Base-by-base conservation (phyloP, 2,329 filamentous ascomycete genomes). In the Furcasterigmium sp. region DNA sequence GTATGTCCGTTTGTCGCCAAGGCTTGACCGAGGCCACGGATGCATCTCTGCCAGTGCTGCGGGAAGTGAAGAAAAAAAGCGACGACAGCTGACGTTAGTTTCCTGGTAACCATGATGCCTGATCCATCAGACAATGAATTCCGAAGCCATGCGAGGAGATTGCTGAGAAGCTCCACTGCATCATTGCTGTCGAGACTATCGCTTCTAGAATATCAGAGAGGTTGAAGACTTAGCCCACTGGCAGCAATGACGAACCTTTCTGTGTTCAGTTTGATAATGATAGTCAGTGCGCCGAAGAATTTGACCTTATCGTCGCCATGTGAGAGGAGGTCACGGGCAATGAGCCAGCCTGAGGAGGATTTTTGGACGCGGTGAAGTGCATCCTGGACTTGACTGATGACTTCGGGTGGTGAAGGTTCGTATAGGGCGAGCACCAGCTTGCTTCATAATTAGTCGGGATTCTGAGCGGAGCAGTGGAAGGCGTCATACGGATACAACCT, bases 221-320 rank as follows among this genome's bases (percentile, higher is more conserved):
- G 10, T 23, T 7, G 26, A 43, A 23, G 28, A 29, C 30, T 13
- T n/a, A n/a, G n/a, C n/a, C n/a, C n/a, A n/a, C 19, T 13, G 4
- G 19, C 26, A 15, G 17, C 21, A 39, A 11, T 18, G n/a, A 56
- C 71, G 50, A 68, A 86, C 85, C 83, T 88, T 58, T 93, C 88
- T n/a, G 84, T 85, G 60, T 97, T 96, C 46, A 97, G 79, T 67
- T 97, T 98, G 54, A 97, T 82, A 40, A 89, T 94, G 52, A 96
- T 85, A 0, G 91, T 97, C 46, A 96, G 74, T 23, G 91, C 91
- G 13, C 89, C 93, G 59, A 95, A 95, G 65, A 97, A 97, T 51
- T 86, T 85, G 52, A 93, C 80, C 55, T 91, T 84, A 47, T 85
- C 78, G 52, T 87, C 82, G 18, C 77, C 68, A 47, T 80, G 81